Percentiles rank a stretch among this genome's conserved stretches.
phyloP scores from a whole-genome alignment of 2,329 filamentous ascomycete genomes.

The Aureobasidium leucospermi region DNA sequence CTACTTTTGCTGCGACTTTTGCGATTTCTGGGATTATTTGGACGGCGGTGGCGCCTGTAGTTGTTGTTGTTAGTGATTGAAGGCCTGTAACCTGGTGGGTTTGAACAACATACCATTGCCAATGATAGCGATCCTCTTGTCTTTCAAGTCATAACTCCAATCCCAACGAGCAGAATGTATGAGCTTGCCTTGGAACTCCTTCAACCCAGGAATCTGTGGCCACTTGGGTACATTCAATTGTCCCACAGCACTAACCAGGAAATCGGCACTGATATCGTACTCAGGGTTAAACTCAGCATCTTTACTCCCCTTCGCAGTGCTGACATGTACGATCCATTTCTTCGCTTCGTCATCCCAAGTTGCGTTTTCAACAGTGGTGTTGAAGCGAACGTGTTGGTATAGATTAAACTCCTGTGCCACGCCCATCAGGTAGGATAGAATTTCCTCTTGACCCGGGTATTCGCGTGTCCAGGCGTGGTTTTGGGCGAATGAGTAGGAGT shows the following conservation, averaged over 20 bases:
- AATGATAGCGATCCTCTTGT: slow-evolving; percentile 51
- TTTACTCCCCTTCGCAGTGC: slow-evolving; percentile 42
- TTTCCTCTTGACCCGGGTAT: slow-evolving; percentile 55
- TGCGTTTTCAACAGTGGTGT: slow-evolving; percentile 45
- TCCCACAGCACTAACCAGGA: slow-evolving; percentile 52
- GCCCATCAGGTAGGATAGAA: slow-evolving; percentile 48
- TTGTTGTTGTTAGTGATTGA: neutral
- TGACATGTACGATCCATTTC: slow-evolving; percentile 46
- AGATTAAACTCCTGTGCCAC: slow-evolving; percentile 49
- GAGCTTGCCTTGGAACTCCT: slow-evolving; percentile 44
- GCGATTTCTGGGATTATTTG: slow-evolving; percentile 54
- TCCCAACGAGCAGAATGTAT: slow-evolving; percentile 56
- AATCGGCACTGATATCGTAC: slow-evolving; percentile 50
- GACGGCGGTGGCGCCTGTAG: slow-evolving; percentile 46
- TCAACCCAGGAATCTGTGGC: slow-evolving; percentile 42
- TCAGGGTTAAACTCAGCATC: slow-evolving; percentile 46
- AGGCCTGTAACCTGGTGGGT: neutral
- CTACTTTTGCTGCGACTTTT: slow-evolving; percentile 42
- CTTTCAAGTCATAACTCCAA: slow-evolving; percentile 48
- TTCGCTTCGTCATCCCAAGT: slow-evolving; percentile 47
- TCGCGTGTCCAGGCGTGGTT: slow-evolving; percentile 50
- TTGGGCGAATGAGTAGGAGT: slow-evolving; percentile 55
- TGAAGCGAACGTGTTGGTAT: slow-evolving; percentile 52
- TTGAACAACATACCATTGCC: slow-evolving; percentile 44
- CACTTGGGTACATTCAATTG: slow-evolving; percentile 50